These are phyloP conservation scores for Flaveria ramosissima DNA, from an alignment of 129 eudicot genomes.

Conservation along the genomic window DNA sequence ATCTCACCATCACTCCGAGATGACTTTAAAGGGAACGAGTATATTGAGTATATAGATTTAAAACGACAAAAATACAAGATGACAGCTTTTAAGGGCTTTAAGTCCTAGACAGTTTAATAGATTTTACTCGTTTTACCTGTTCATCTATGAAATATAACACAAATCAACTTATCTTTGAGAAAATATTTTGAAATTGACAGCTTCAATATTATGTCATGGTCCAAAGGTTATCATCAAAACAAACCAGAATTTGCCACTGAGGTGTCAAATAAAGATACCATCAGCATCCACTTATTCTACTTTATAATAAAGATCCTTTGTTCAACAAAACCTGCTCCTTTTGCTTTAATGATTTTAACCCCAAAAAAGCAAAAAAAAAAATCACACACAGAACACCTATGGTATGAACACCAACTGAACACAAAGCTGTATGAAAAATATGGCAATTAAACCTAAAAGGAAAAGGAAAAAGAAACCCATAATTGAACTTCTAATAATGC, in stretches of 20 bases:
- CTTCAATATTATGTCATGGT: constrained; percentile 17
- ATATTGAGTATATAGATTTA: too few relatives aligned
- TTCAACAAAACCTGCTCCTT: constrained; percentile 42
- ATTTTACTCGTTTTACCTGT: not conserved
- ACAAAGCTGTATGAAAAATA: constrained; percentile 11
- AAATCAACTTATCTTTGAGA: not conserved
- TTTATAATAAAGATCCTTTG: constrained; percentile 40
- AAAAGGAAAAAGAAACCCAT: not conserved
- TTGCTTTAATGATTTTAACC: constrained; percentile 33
- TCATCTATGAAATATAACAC: not conserved
- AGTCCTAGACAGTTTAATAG: too few relatives aligned
- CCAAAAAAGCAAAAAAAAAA: constrained; percentile 24
- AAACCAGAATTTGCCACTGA: constrained; percentile 9
- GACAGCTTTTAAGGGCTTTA: not conserved
- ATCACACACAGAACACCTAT: constrained; percentile 19
- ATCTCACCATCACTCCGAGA: too few relatives aligned
- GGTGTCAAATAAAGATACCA: constrained; percentile 33
- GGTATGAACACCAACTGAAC: constrained; percentile 22
- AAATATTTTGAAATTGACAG: not conserved
- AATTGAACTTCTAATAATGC: constrained; percentile 30
- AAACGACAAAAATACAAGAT: not conserved
- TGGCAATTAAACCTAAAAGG: not conserved
- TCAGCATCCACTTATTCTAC: constrained; percentile 49
- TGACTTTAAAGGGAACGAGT: too few relatives aligned
- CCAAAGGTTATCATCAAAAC: constrained; percentile 18